These are phyloP conservation scores for Xylaria sp. DNA, from an alignment of 495 filamentous ascomycete genomes.

Conservation along the genomic window DNA sequence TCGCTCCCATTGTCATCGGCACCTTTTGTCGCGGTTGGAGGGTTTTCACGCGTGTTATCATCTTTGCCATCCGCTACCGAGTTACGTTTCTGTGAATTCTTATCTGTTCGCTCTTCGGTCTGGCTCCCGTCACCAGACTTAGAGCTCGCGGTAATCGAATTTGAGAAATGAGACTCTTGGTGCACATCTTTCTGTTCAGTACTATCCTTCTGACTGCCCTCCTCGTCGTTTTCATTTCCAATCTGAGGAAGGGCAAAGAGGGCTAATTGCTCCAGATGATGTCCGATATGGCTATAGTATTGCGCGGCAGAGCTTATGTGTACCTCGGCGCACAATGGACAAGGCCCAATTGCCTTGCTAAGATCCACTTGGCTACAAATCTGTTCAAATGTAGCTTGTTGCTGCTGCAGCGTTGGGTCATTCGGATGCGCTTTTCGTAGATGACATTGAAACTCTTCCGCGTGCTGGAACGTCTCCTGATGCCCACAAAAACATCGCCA, in stretches of 20 bases:
- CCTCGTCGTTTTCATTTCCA: neutral
- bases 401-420: neutral
- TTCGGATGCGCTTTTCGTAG: neutral
- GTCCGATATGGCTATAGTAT: neutral
- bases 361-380: neutral
- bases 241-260: conserved; percentile 3
- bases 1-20: neutral
- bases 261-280: conserved; percentile 4
- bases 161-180: neutral
- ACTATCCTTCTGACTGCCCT: neutral
- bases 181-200: neutral
- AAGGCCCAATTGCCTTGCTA: neutral
- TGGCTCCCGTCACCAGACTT: neutral
- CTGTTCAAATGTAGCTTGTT: neutral
- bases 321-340: neutral
- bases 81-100: neutral
- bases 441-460: neutral
- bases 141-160: neutral
- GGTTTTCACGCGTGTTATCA: neutral
- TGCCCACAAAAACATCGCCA: neutral
- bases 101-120: neutral
- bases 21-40: neutral
- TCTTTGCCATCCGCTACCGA: neutral
- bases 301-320: neutral
- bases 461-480: neutral